A percentile compares a stretch with the other conserved stretches of the same genome.
phyloP scores from a whole-genome alignment of 164 flowering plant genomes.

The Vitis rupestris region DNA sequence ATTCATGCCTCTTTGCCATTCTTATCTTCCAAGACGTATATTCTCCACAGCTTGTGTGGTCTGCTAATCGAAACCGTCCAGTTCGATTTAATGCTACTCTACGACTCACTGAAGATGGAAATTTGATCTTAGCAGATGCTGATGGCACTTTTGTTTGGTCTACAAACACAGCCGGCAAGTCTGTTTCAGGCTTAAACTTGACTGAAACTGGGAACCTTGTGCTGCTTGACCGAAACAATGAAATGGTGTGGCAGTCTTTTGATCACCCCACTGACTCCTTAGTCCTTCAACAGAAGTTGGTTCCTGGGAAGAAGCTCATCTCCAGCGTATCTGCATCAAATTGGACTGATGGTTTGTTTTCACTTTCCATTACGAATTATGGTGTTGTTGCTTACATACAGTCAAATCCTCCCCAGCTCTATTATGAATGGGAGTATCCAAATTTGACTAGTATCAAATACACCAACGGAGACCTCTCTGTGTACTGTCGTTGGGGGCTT shows the following conservation, averaged over 20 bases:
- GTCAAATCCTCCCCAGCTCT: too few species aligned
- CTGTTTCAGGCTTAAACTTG: constrained; percentile 21
- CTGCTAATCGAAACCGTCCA: constrained; percentile 17
- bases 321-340: constrained; percentile 19
- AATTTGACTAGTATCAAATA: too few species aligned
- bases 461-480: too few species aligned
- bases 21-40: too few species aligned
- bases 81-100: constrained; percentile 16
- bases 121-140: constrained; percentile 17
- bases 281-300: constrained; percentile 20
- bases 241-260: constrained; percentile 29
- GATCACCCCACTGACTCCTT: constrained; percentile 29
- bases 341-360: constrained; percentile 1
- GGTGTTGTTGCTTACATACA: too few species aligned
- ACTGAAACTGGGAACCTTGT: constrained; percentile 23
- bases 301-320: constrained; percentile 20
- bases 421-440: too few species aligned
- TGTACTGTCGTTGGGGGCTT: fast-evolving
- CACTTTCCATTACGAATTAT: too few species aligned
- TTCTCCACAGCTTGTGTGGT: too few species aligned
- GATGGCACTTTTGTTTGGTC: constrained; percentile 33
- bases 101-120: constrained; percentile 16
- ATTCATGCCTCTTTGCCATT: too few species aligned
- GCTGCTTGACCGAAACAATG: not conserved
- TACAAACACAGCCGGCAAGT: not conserved